These are phyloP conservation scores for Mycena indigotica DNA, from an alignment of 768 basidiomycete species.

Conservation along the genomic window DNA sequence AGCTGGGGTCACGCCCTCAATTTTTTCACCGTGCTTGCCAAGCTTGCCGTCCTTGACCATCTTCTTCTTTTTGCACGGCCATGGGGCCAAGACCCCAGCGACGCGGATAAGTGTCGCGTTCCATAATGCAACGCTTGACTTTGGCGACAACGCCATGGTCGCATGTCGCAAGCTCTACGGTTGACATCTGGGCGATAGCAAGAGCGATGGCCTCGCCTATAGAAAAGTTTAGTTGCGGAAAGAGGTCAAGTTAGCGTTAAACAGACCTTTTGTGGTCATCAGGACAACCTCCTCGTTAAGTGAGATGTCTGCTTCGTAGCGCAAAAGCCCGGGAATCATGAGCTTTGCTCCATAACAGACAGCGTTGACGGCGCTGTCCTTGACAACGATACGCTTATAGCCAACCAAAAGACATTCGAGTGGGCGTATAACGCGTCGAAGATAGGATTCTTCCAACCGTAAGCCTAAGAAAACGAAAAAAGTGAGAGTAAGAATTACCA, in stretches of 20 bases:
- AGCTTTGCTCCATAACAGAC: conserved; percentile 99
- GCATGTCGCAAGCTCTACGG: conserved; percentile 95
- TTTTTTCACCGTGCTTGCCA: conserved; percentile 90
- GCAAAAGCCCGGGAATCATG: conserved; percentile 97
- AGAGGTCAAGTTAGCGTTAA: background rate
- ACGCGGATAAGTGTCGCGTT: conserved; percentile 96
- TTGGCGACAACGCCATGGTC: conserved; percentile 99
- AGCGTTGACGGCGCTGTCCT: conserved; percentile 98
- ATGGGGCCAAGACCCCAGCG: conserved; percentile 99
- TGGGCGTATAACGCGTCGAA: conserved; percentile 92
- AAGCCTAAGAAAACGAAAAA: background rate
- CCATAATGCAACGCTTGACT: conserved; percentile 99
- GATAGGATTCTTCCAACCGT: conserved; percentile 79
- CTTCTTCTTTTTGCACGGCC: conserved; percentile 96
- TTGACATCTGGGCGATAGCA: conserved; percentile 96
- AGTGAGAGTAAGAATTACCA: conserved; percentile 52
- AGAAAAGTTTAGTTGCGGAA: conserved; percentile 10
- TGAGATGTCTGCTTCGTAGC: conserved; percentile 94
- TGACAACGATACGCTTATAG: conserved; percentile 98
- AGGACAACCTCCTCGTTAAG: conserved; percentile 94
- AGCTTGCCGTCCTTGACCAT: conserved; percentile 97
- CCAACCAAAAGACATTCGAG: conserved; percentile 92
- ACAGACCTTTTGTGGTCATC: conserved; percentile 94
- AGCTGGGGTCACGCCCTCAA: conserved; percentile 83
- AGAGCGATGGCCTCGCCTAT: conserved; percentile 91